Base-by-base conservation (phyloP, 225 moss, liverwort and hornwort species). In the Climacium dendroides region DNA sequence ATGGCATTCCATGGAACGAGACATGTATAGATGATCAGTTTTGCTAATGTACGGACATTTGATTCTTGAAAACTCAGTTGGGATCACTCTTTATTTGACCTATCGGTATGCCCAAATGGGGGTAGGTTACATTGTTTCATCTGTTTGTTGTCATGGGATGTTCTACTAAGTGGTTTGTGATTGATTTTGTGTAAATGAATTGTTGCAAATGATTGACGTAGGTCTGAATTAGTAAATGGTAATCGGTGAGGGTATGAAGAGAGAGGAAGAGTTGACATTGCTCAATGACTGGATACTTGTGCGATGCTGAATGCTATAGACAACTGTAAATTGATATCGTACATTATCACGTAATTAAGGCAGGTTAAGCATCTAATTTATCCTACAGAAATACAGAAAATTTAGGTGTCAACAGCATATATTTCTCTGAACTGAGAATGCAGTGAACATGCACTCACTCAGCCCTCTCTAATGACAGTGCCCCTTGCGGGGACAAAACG, bases 21-120 rank as follows among this genome's bases (percentile, higher is more conserved):
- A 82, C 87, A 53, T 89, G 85, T 91, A 85, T 89, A 87, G 85
- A 84, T 61, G 16, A 87, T 91, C 82, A 62, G 67, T 85, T 91
- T 87, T 91, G 78, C 67, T 87, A 82, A 53, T 73, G 65, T 83
- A 66, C 79, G 83, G 41, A 52, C 78, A 67, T 89, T 85, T 77
- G 73, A 65, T 79, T 82, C 64, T 41, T 57, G 53, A 63, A 37
- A 37, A 55, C 26, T 54, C 16, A 22, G 25, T 11, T 53, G 59
- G 39, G 14, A 80, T 80, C 30, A 41, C 65, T 37, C 50, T 50
- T 82, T 70, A 45, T 45, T 45, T 78, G 30, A 58, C 48, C 77
- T 63, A 55, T 48, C 23, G 47, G 86, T 72, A 37, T 55, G 37
- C 25, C 6, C 30, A 63, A n/a, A 28, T 37, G 39, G 48, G 78